These are phyloP conservation scores for Sugiyamaella xylanicola DNA, from an alignment of 1,139 yeast species.

Conservation along the genomic window DNA sequence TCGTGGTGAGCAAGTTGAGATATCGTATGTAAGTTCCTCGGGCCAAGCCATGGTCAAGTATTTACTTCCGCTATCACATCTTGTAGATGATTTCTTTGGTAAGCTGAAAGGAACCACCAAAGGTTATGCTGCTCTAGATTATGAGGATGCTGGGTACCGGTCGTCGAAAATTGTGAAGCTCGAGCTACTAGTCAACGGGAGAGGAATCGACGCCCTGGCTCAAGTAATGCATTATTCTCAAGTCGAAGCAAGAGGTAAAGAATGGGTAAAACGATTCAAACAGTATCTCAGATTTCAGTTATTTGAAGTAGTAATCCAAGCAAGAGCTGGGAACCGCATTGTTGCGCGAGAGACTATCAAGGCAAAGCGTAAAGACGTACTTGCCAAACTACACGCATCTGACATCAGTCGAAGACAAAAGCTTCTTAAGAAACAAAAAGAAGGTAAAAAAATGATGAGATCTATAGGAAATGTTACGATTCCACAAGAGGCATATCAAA, in stretches of 20 bases:
- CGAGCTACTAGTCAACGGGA: slow-evolving; percentile 88
- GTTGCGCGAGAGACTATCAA: slow-evolving; percentile 92
- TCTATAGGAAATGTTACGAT: slow-evolving; percentile 75
- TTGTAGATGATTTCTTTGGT: slow-evolving; percentile 95
- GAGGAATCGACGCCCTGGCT: slow-evolving; percentile 87
- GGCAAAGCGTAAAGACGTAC: slow-evolving; percentile 90
- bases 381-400: slow-evolving; percentile 89
- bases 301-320: slow-evolving; percentile 92
- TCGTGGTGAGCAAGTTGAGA: slow-evolving; percentile 79
- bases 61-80: slow-evolving; percentile 79
- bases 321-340: slow-evolving; percentile 77
- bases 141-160: slow-evolving; percentile 88
- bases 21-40: slow-evolving; percentile 67
- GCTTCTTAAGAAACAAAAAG: slow-evolving; percentile 84
- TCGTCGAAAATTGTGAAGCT: slow-evolving; percentile 81
- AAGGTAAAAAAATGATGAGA: slow-evolving; percentile 86
- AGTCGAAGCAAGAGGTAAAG: slow-evolving; percentile 70
- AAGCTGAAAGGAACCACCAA: slow-evolving; percentile 84
- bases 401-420: slow-evolving; percentile 90
- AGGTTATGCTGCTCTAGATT: slow-evolving; percentile 93
- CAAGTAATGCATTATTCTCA: slow-evolving; percentile 85
- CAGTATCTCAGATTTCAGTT: slow-evolving; percentile 78
- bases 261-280: slow-evolving; percentile 80
- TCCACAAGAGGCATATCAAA: slow-evolving; percentile 72
- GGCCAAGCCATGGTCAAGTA: slow-evolving; percentile 75